Evolutionary conservation across 345 rosid genomes (phyloP).

Genomic region (Lepidium sativum): DNA sequence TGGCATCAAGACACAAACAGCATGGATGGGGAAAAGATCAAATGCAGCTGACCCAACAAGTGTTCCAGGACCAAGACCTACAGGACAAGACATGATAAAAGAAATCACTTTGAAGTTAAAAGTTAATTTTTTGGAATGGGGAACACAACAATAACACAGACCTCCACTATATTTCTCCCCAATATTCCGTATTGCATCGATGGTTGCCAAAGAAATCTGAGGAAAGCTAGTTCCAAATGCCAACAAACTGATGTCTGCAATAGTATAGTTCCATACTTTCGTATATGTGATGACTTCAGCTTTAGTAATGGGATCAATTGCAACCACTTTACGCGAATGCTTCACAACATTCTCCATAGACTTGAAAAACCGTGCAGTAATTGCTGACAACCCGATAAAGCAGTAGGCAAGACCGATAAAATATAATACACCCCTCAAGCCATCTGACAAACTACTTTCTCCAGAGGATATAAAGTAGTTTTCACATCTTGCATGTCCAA

Average conservation of each 20-base stretch:
- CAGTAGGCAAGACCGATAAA: conserved; percentile 76
- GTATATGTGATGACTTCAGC: conserved; percentile 40
- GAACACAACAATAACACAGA: background rate
- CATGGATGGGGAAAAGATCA: conserved; percentile 93
- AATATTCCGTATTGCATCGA: conserved; percentile 68
- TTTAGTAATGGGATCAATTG: conserved; percentile 53
- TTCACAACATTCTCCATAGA: conserved; percentile 94
- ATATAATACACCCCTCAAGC: conserved; percentile 43
- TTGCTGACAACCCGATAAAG: conserved; percentile 79
- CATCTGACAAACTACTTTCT: conserved; percentile 47
- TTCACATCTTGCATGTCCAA: conserved; percentile 39
- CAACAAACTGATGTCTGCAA: conserved; percentile 76
- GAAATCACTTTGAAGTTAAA: background rate
- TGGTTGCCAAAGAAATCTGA: conserved; percentile 87
- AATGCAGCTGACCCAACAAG: conserved; percentile 99
- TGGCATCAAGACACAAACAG: conserved; percentile 93
- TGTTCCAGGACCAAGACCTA: conserved; percentile 96
- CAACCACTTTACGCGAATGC: conserved; percentile 69
- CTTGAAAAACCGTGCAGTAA: conserved; percentile 67
- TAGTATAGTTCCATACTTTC: conserved; percentile 87
- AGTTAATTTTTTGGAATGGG: background rate
- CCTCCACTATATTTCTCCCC: conserved; percentile 84
- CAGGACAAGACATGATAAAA: background rate
- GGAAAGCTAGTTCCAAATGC: conserved; percentile 98
- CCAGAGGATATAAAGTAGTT: conserved; percentile 46